Evolutionary conservation across 441 rosid genomes (phyloP).

Genomic region (Populus tomentosa): DNA sequence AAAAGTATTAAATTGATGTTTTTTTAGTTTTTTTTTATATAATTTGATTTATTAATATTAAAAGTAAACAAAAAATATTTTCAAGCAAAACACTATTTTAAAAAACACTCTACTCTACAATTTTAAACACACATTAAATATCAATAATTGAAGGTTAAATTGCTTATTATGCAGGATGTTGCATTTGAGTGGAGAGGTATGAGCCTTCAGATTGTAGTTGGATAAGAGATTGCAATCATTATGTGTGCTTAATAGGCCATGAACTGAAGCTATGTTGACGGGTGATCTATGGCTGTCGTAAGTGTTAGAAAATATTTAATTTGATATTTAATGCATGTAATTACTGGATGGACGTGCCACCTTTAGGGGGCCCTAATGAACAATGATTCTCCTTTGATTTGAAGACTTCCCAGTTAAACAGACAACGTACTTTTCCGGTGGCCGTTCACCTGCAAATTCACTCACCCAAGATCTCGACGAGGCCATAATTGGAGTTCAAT

Average conservation of each 20-base stretch:
- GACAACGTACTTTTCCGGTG: not conserved
- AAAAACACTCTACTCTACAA: too few species aligned
- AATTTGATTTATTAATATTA: too few species aligned
- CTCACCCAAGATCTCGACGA: not conserved
- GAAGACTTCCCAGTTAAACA: not conserved
- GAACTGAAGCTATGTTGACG: constrained; percentile 10
- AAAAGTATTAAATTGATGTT: too few species aligned
- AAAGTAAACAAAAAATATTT: too few species aligned
- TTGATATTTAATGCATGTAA: not conserved
- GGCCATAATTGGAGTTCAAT: not conserved
- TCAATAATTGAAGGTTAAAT: too few species aligned
- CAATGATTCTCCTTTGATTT: not conserved
- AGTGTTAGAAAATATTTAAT: not conserved
- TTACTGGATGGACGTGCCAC: not conserved
- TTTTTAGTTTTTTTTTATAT: too few species aligned
- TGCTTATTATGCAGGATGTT: not conserved
- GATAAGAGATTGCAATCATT: constrained; percentile 7
- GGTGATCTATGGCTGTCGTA: constrained; percentile 23
- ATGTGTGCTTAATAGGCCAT: not conserved
- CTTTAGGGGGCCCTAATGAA: not conserved
- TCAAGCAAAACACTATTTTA: too few species aligned
- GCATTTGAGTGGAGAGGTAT: not conserved
- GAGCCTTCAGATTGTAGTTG: not conserved
- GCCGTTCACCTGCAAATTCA: not conserved
- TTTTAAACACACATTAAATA: too few species aligned